Conservation (phyloP, 371 early-diverging fungal species). For the Mucor ambiguus region DNA sequence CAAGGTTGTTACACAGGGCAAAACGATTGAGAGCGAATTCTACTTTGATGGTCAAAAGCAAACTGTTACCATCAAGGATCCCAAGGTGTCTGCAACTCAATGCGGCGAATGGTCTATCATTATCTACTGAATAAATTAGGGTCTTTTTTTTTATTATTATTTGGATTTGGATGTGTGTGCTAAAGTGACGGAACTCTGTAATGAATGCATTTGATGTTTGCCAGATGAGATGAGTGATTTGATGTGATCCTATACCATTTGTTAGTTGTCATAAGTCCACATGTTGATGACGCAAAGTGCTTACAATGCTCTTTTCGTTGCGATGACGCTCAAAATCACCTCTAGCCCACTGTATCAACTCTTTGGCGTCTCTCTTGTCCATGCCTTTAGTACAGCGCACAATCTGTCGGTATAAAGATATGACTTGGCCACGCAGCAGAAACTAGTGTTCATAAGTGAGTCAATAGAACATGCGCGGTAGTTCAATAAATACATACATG, state of each 20-base stretch:
- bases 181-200: conserved; percentile 52
- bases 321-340: conserved; percentile 67
- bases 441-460: conserved; percentile 40
- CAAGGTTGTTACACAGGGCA: conserved; percentile 19
- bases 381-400: conserved; percentile 59
- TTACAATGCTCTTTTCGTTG: conserved; percentile 57
- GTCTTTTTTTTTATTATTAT: conserved; percentile 4
- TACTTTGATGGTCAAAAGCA: conserved; percentile 25
- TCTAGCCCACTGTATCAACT: conserved; percentile 60
- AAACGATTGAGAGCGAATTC: conserved; percentile 12
- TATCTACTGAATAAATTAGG: conserved; percentile 33
- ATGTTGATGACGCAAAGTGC: not conserved
- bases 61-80: conserved; percentile 66
- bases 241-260: conserved; percentile 48
- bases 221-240: conserved; percentile 57
- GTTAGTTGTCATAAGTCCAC: not conserved
- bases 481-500: conserved; percentile 31
- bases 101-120: conserved; percentile 65
- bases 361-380: conserved; percentile 52
- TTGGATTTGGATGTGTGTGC: conserved; percentile 35
- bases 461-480: not conserved
- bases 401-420: conserved; percentile 65
- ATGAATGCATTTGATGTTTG: conserved; percentile 62
- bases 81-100: conserved; percentile 60
- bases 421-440: conserved; percentile 54